phyloP scores from a whole-genome alignment of 108 stramenopile genomes.

The Thalassiosira profunda region DNA sequence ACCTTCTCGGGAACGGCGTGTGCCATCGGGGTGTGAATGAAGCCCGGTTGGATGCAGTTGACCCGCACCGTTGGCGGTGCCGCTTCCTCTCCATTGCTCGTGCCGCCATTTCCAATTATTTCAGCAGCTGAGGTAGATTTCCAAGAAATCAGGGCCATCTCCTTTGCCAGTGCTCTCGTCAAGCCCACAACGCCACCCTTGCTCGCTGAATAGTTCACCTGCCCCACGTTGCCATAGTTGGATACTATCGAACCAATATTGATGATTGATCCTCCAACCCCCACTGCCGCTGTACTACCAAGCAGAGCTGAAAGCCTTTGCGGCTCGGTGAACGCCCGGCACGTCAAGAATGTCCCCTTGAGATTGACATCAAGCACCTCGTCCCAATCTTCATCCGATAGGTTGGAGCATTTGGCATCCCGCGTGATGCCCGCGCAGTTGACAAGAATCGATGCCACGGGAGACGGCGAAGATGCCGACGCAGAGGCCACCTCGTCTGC shows the following conservation, averaged over 20 bases:
- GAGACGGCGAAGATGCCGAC: conserved; percentile 11
- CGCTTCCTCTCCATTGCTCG: not conserved
- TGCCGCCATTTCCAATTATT: not conserved
- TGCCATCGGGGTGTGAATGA: conserved; percentile 82
- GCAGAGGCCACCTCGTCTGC: conserved; percentile 46
- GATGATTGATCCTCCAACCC: conserved; percentile 59
- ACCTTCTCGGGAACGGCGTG: conserved; percentile 63
- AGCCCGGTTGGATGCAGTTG: conserved; percentile 81
- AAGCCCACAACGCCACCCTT: conserved; percentile 84
- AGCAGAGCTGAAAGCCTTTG: conserved; percentile 26
- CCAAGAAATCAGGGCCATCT: conserved; percentile 58
- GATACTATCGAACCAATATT: conserved; percentile 81
- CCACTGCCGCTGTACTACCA: not conserved
- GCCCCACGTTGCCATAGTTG: conserved; percentile 77
- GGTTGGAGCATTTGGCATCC: conserved; percentile 57
- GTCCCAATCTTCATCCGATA: conserved; percentile 53
- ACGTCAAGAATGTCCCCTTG: conserved; percentile 56
- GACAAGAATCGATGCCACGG: conserved; percentile 62
- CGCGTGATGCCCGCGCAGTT: conserved; percentile 86
- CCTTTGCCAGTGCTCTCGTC: conserved; percentile 76
- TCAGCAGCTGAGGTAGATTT: conserved; percentile 11
- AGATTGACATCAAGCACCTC: conserved; percentile 58
- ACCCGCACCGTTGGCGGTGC: conserved; percentile 53
- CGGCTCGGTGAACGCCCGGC: conserved; percentile 59
- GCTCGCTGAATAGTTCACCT: conserved; percentile 85